Percentiles rank a stretch among this genome's conserved stretches.
Conservation (phyloP, 1,139 yeast genomes). For the Suzukiozyma palmioleophila region DNA sequence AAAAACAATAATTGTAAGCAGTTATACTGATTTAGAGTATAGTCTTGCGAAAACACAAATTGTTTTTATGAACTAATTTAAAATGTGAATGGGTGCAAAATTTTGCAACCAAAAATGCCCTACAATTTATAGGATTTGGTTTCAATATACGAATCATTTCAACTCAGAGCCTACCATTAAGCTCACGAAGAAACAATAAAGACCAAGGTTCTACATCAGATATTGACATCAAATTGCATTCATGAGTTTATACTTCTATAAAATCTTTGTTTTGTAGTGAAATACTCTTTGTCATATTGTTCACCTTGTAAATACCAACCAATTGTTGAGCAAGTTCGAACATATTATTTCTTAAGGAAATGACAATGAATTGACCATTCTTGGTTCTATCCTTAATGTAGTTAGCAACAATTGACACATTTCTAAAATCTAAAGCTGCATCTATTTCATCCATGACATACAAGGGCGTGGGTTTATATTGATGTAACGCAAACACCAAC, state of each 20-base stretch:
- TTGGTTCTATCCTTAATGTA: slow-evolving; percentile 93
- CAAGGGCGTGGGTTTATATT: slow-evolving; percentile 93
- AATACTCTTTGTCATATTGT: slow-evolving; percentile 84
- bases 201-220: too few relatives aligned
- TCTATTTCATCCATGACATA: slow-evolving; percentile 99
- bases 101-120: too few relatives aligned
- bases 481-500: slow-evolving; percentile 92
- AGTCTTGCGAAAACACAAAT: too few relatives aligned
- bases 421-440: slow-evolving; percentile 96
- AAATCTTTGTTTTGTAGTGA: slow-evolving; percentile 65
- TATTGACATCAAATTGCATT: neutral
- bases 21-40: too few relatives aligned
- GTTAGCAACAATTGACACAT: slow-evolving; percentile 95
- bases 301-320: slow-evolving; percentile 92
- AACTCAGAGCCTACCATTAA: too few relatives aligned
- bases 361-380: slow-evolving; percentile 95
- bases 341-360: slow-evolving; percentile 94
- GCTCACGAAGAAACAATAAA: too few relatives aligned
- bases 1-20: too few relatives aligned
- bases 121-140: too few relatives aligned
- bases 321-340: slow-evolving; percentile 91
- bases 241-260: slow-evolving; percentile 7
- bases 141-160: too few relatives aligned
- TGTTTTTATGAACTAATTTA: too few relatives aligned
- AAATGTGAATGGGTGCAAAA: too few relatives aligned